Evolutionary conservation across 352 stramenopile species (phyloP), one percentile per base, ranked within the genome.

Genomic region (Pythium periplocum): DNA sequence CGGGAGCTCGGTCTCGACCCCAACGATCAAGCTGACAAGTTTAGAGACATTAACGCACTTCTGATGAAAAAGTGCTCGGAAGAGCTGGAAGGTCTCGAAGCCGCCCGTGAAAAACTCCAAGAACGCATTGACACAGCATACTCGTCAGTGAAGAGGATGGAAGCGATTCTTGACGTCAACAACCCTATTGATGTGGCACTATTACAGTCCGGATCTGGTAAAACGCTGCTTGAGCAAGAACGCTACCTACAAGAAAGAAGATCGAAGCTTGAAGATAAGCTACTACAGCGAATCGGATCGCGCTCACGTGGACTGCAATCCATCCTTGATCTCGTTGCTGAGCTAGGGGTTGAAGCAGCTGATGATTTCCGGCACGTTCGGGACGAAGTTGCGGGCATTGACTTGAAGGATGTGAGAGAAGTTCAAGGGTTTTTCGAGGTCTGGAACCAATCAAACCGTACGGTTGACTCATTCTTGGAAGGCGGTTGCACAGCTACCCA

Each of bases 31-130:
- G 65, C 59, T 1, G 71, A 37, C 33, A 86, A 84, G 37, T 83
- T 87, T 45, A 70, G 78, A 44, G 69, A 87, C 30, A 84, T 89
- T 38, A 85, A 86, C 33, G 64, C 59, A 6, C 36, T 85, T 2
- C 46, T 87, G 49, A 10, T 86, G n/a, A 69, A 68, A 37, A 84
- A 78, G 41, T 86, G 72, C 43, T 72, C 70, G 7, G 68, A 89
- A 57, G 78, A 87, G 44, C 60, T 89, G 11, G 74, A 84, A 65
- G 62, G 59, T 1, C 56, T 89, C 5, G 65, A 86, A 58, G 58
- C 55, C 36, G 70, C 71, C 34, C 69, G 78, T 34, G 69, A 69
- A 26, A 77, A 72, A 44, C 43, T 85, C 2, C 73, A 83, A 53
- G 26, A 45, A 38, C 76, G 73, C 30, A 83, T 87, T 49, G 51